Evolutionary conservation across 1,284 basidiomycete genomes (phyloP), one percentile per base, ranked within the genome.

Genomic region (Meira miltonrushii): DNA sequence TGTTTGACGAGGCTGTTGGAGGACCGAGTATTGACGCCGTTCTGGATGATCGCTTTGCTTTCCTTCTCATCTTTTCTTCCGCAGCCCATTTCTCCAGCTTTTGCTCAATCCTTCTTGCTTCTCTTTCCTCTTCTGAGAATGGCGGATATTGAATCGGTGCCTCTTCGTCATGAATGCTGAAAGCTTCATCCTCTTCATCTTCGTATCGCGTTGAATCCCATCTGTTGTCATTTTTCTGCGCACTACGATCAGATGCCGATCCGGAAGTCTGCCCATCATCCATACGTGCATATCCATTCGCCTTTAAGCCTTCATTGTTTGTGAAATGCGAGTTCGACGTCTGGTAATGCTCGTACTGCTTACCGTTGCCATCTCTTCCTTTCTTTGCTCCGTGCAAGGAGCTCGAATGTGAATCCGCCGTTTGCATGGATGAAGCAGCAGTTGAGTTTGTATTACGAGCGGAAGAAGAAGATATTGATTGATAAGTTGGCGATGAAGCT

Each of bases 21-120:
- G 50, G 28, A 37, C 23, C 23, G 13, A 53, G 17, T 19, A 39
- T 53, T 37, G 50, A 39, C 28, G 17, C 39, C 37, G 50, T 53
- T 15, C 50, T n/a, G 2, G 50, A 53, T n/a, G 50, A 33, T 2
- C 50, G 37, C 19, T 19, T n/a, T 38, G 50, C 50, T 23, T 53
- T 53, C 13, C 50, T 28, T 17, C 50, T 17, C 28, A 33, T 17
- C 37, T 28, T 53, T 41, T 53, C 50, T 23, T 53, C 50, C 11
- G 37, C 13, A 17, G 50, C 50, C 50, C 50, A 53, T 28, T 33
- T 53, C 39, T 41, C 50, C 23, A 53, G 15, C 5, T 53, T 53
- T 33, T 41, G 50, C 28, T 53, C 37, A 39, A 53, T 53, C 38
- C 8, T 33, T 12, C 50, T n/a, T 33, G 50, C 50, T 41, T 53